Base-by-base conservation (phyloP, 1,284 basidiomycete genomes). In the Rhizoctonia solani region DNA sequence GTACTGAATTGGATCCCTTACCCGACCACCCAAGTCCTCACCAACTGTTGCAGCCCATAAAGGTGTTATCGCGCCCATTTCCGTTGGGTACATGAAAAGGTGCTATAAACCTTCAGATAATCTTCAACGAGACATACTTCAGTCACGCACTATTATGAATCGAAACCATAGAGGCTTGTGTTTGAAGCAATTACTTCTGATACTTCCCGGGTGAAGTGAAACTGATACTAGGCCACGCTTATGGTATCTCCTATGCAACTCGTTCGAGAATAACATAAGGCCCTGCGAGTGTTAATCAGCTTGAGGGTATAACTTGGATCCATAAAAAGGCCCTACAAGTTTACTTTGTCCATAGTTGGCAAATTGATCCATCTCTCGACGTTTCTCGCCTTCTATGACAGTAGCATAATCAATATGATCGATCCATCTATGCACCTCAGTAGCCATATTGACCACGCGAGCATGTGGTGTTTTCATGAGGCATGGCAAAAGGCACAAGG, bases 201-300 rank as follows among this genome's bases (percentile, higher is more conserved):
- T 56, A 2, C 27, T 55, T 39, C 65, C 65, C 50, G 71, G 71
- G 32, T 69, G 58, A 4, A 69, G 32, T 4, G 71, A 54, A 21
- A 70, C 70, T 5, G 69, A 70, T 34, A 70, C 49, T 25, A 71
- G 49, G 3, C 68, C 71, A 49, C 67, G 69, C 25, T 58, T 53
- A 41, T 61, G 69, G 30, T 71, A 71, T 21, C 69, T 66, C n/a
- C 71, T 42, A 8, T 70, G 69, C 11, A 71, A 37, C 39, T 70
- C 71, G 23, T 66, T 69, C 16, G 68, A 67, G 44, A 70, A 71
- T 21, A 68, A 37, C 42, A 70, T 63, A 21, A 66, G 39, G 5
- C 42, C 70, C 70, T 70, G 21, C 25, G 34, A 39, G 47, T n/a
- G 4, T 30, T 16, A 44, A 44, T 34, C 4, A 34, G 32, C 19